These are phyloP conservation scores for Talaromyces thailandensis DNA, from an alignment of 495 filamentous ascomycete genomes.

Conservation along the genomic window DNA sequence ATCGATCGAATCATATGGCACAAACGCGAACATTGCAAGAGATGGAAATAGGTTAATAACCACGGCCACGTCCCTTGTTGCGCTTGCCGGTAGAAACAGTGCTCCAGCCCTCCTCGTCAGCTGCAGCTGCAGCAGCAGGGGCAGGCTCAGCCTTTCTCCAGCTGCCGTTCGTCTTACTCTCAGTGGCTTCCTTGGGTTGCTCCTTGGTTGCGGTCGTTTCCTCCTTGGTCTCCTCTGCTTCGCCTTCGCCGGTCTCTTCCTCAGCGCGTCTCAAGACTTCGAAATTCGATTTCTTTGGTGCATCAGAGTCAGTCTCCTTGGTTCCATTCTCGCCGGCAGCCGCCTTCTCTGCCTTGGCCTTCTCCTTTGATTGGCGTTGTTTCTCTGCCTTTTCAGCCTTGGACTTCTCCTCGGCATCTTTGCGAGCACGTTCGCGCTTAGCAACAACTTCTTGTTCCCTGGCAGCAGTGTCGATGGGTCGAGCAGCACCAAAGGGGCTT, in stretches of 20 bases:
- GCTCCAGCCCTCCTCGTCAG: constrained; percentile 71
- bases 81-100: constrained; percentile 52
- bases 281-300: constrained; percentile 37
- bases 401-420: constrained; percentile 80
- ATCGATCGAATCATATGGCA: not conserved
- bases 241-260: constrained; percentile 34
- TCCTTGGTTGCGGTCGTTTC: constrained; percentile 21
- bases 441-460: constrained; percentile 85
- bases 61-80: constrained; percentile 40
- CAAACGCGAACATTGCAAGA: not conserved
- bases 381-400: constrained; percentile 57
- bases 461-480: constrained; percentile 80
- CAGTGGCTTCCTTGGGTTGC: constrained; percentile 24
- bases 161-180: constrained; percentile 28
- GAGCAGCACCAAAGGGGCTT: constrained; percentile 85
- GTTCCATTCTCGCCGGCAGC: constrained; percentile 35
- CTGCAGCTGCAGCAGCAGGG: constrained; percentile 34
- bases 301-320: constrained; percentile 33
- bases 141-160: constrained; percentile 22
- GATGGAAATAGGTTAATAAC: not conserved
- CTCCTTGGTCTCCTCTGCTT: constrained; percentile 15
- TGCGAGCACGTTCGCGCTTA: constrained; percentile 74
- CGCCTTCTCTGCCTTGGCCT: constrained; percentile 42
- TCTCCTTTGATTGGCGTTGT: constrained; percentile 40
- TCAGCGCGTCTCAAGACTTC: constrained; percentile 46